These are phyloP conservation scores for Monosporascus ibericus DNA, from an alignment of 2,329 filamentous ascomycete species.

Conservation along the genomic window DNA sequence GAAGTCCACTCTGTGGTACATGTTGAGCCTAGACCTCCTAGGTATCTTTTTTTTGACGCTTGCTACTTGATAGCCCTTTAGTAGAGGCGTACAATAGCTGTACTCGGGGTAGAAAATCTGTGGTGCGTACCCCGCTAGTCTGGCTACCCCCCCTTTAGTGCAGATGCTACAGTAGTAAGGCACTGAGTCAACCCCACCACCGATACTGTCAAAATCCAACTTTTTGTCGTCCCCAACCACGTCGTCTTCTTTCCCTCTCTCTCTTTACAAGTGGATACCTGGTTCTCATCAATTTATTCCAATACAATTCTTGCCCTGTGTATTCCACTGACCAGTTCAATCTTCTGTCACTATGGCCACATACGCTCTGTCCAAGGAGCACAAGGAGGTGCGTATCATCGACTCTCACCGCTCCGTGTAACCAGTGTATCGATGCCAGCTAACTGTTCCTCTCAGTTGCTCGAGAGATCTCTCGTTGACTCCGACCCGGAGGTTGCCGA, in stretches of 20 bases:
- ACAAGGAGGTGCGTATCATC: conserved; percentile 41
- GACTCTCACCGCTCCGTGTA: conserved; percentile 21
- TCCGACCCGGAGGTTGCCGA: conserved; percentile 89
- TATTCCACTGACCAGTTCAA: not conserved
- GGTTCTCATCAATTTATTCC: not conserved
- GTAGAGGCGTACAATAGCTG: no score
- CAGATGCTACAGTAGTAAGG: no score
- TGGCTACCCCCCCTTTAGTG: no score
- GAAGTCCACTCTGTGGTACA: no score
- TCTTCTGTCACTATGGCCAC: conserved; percentile 31
- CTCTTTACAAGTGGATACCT: not conserved
- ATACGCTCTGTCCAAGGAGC: conserved; percentile 47
- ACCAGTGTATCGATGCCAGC: conserved; percentile 21
- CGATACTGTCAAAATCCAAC: no score
- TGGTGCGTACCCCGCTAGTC: no score
- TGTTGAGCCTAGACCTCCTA: no score
- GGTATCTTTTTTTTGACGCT: no score
- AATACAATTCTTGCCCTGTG: not conserved
- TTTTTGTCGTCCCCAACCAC: not conserved
- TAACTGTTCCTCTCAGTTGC: conserved; percentile 55
- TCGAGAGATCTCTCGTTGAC: conserved; percentile 90
- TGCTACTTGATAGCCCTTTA: no score
- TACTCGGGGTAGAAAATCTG: no score
- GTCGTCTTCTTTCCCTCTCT: not conserved
- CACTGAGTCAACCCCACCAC: no score